Evolutionary conservation across 805 yeast species (phyloP).

Genomic region (Lipomyces oligophaga): DNA sequence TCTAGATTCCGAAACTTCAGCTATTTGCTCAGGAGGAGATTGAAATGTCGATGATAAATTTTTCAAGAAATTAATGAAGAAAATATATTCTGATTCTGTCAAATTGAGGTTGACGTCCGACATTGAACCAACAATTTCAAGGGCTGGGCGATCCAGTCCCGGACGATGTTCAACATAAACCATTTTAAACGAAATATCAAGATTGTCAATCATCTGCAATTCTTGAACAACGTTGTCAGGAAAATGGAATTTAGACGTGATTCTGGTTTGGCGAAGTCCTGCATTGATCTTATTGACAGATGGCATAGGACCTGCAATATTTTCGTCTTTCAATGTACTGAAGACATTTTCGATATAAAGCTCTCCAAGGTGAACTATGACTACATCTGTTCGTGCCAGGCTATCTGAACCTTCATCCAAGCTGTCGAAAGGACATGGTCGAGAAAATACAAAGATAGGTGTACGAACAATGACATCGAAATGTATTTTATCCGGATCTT

Average conservation of each 20-base stretch:
- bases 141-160: conserved; percentile 28
- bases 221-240: conserved; percentile 46
- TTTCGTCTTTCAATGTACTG: conserved; percentile 34
- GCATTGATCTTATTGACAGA: conserved; percentile 56
- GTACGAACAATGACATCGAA: conserved; percentile 71
- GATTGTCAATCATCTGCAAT: conserved; percentile 59
- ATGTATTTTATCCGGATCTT: conserved; percentile 56
- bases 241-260: conserved; percentile 60
- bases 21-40: conserved; percentile 15
- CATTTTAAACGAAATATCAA: conserved; percentile 49
- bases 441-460: conserved; percentile 81
- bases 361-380: conserved; percentile 79
- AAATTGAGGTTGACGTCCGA: conserved; percentile 30
- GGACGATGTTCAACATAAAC: conserved; percentile 33
- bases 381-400: conserved; percentile 46
- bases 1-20: conserved; percentile 15
- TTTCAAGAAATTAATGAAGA: conserved; percentile 27
- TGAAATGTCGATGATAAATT: conserved; percentile 28
- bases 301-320: conserved; percentile 20
- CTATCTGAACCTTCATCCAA: conserved; percentile 40
- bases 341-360: conserved; percentile 65
- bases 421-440: conserved; percentile 37
- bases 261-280: conserved; percentile 67
- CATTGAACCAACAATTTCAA: conserved; percentile 30
- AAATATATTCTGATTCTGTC: conserved; percentile 31